Evolutionary conservation across 768 basidiomycete species (phyloP), one percentile per base, ranked within the genome.

Genomic region (Tulasnella sp.): DNA sequence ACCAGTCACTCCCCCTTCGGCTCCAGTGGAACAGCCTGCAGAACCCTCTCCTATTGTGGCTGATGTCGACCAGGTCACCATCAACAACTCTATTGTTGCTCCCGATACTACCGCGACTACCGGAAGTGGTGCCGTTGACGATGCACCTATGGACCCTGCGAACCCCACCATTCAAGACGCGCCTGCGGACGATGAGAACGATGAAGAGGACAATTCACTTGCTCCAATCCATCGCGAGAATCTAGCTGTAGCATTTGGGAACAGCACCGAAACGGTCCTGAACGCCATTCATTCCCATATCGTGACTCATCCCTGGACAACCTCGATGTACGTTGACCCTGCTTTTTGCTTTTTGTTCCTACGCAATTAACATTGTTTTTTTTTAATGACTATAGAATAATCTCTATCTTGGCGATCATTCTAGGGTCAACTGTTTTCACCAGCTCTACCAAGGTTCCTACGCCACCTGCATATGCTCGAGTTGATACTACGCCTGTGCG

Each of bases 251-350:
- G 49, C 22, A 29, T 51, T 9, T 51, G 40, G 25, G 24, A n/a
- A n/a, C n/a, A n/a, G n/a, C n/a, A n/a, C 35, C 39, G 16, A 25
- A 13, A 43, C 37, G 8, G 31, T 40, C 25, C 31, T 42, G 8
- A 39, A 40, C 22, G 22, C 44, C 15, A 29, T 51, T 40, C 49
- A 51, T 29, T 15, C 39, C n/a, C 49, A 39, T 22, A 42, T 20
- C 6, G 24, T 29, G 29, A 12, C 49, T 29, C 49, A 51, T 24
- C 44, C 49, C 3, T 51, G 49, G 49, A 42, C 49, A 16, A 51
- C 49, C 22, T 51, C 49, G 19, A 51, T 51, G 49, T 51, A 42
- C 16, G 49, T 51, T 22, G 39, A 20, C n/a, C 24, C 7, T 45
- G 16, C 9, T 45, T 31, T 16, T 42, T 8, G n/a, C 34, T 32